phyloP scores from a whole-genome alignment of 352 stramenopile genomes.

The Phytophthora brassicae region DNA sequence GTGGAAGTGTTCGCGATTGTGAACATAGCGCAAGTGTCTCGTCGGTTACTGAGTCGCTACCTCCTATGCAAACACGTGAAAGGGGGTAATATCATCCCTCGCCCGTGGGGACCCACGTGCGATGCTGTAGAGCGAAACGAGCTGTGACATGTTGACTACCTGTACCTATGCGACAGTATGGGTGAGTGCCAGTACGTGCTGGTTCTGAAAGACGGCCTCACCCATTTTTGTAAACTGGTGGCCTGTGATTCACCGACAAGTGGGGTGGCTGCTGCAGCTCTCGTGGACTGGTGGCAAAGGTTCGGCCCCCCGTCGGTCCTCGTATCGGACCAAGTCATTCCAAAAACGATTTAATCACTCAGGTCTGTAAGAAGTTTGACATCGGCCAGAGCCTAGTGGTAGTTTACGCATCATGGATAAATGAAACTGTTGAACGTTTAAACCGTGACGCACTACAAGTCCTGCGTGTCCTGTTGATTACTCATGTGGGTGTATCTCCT shows the following conservation, averaged over 20 bases:
- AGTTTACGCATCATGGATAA: slow-evolving; percentile 2
- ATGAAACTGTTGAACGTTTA: slow-evolving; percentile 1
- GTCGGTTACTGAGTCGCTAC: neutral
- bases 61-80: slow-evolving; percentile 2
- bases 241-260: neutral
- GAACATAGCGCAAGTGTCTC: neutral
- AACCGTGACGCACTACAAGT: slow-evolving; percentile 4
- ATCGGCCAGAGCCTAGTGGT: neutral
- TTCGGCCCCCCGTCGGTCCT: neutral
- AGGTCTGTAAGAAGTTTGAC: neutral
- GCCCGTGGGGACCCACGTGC: neutral
- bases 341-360: neutral
- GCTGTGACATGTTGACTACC: neutral
- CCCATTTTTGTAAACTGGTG: slow-evolving; percentile 1
- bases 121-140: neutral
- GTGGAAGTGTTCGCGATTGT: neutral
- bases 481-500: neutral
- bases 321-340: slow-evolving; percentile 4
- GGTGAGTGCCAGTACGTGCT: neutral
- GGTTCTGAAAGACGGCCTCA: slow-evolving; percentile 1
- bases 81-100: neutral
- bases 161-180: neutral
- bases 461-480: neutral
- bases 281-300: slow-evolving; percentile 3
- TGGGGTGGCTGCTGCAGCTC: neutral